Evolutionary conservation across 2,329 filamentous ascomycete species (phyloP).

Genomic region (Trichoderma koningiopsis): DNA sequence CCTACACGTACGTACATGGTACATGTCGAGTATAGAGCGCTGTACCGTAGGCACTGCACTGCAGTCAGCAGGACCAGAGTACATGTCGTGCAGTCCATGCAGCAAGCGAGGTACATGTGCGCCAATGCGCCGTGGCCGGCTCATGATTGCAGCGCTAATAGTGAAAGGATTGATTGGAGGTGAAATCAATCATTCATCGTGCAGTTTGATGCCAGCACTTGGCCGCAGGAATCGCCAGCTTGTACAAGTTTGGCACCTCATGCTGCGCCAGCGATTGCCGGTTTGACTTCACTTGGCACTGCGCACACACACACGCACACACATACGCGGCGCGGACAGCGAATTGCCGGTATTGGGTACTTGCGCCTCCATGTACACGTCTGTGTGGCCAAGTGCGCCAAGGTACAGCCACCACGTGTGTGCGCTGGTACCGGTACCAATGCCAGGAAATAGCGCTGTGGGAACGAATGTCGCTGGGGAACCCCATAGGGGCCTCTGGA

Average conservation of each 20-base stretch:
- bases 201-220: neutral
- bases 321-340: neutral
- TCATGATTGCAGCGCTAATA: constrained; percentile 8
- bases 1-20: neutral
- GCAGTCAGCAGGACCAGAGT: neutral
- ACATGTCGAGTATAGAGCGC: neutral
- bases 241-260: neutral
- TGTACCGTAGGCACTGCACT: neutral
- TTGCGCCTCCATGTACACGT: neutral
- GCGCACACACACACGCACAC: neutral
- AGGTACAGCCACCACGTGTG: neutral
- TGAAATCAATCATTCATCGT: neutral
- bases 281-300: neutral
- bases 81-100: constrained; percentile 21
- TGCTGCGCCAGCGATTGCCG: constrained; percentile 6
- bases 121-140: constrained; percentile 13
- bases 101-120: neutral
- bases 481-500: neutral
- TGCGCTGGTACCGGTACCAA: neutral
- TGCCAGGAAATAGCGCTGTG: neutral
- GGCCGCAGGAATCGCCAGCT: neutral
- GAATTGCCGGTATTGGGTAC: neutral
- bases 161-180: neutral
- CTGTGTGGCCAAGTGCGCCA: neutral
- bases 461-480: neutral